Evolutionary conservation across 2,329 filamentous ascomycete species (phyloP).

Genomic region (Sarocladium kiliense): DNA sequence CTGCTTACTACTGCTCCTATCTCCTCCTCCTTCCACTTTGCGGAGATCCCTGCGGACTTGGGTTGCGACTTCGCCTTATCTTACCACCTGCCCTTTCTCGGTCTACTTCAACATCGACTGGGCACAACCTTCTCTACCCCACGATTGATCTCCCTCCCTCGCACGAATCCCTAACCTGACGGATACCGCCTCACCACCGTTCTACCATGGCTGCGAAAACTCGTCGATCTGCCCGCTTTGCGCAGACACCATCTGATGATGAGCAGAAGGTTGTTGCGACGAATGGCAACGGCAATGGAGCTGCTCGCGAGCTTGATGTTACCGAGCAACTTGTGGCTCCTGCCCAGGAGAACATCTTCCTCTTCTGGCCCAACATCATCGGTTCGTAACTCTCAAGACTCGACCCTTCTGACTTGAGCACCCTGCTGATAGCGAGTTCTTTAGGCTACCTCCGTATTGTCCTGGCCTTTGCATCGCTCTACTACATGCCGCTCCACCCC

Average conservation of each 20-base stretch:
- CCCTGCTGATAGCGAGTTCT: no score
- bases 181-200: background rate
- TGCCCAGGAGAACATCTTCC: conserved; percentile 67
- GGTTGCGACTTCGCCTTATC: background rate
- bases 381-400: conserved; percentile 50
- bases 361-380: conserved; percentile 79
- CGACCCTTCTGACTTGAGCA: no score
- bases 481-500: conserved; percentile 99
- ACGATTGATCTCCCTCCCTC: no score
- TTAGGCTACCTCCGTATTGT: conserved; percentile 75
- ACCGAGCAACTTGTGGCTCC: background rate
- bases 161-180: background rate
- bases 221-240: conserved; percentile 29
- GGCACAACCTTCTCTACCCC: no score
- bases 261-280: conserved; percentile 24
- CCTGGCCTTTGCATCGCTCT: conserved; percentile 83
- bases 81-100: background rate
- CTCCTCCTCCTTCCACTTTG: background rate
- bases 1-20: background rate
- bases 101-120: no score
- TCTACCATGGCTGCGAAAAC: conserved; percentile 33
- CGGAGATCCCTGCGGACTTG: background rate
- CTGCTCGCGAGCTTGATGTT: conserved; percentile 26
- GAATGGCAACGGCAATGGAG: conserved; percentile 41
- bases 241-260: conserved; percentile 19